Base-by-base conservation (phyloP, 768 basidiomycete genomes). In the Cantharellus cinnabarinus region DNA sequence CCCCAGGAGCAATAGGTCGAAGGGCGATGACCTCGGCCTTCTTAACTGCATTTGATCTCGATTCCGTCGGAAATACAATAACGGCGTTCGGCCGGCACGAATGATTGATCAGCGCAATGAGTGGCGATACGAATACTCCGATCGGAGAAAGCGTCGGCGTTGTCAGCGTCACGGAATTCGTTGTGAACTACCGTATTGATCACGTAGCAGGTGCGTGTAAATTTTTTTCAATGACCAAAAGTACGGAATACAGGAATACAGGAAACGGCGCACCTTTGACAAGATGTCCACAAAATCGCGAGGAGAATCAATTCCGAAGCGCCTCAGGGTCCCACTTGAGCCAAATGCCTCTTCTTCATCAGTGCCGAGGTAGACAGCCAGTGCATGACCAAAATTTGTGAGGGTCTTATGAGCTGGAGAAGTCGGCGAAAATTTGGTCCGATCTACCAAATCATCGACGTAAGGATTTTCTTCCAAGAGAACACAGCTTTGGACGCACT, bases 131-230 rank as follows among this genome's bases (percentile, higher is more conserved):
- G n/a, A 83, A 80, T 2, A 82, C 81, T 3, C 94, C 94, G 41
- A 97, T 73, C 0, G 91, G 84, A 2, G 79, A 77, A 14, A 98
- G 72, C 3, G 85, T 76, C 0, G 85, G 80, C 0, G 83, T 78
- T 1, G 89, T 83, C 5, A 95, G 71, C 0, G 91, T 84, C 66
- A 97, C 86, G 0, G 94, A 83, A 67, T 99, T 99, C 4, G 88
- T 86, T 5, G 80, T 79, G 67, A 97, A 91, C 91, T 98, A 29
- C 20, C 20, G 20, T 29, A 29, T 29, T 29, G 20, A 29, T 29
- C 20, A 29, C 20, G 20, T 29, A 29, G 20, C 20, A 62, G 29
- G 14, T 56, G 41, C 58, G 42, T 7, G 39, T 58, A 53, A 39
- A 58, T 52, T 29, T 41, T 4, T 20, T 3, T 34, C 5, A 10